Evolutionary conservation across 75 land plant species (phyloP).

Genomic region (Cupressus sempervirens): DNA sequence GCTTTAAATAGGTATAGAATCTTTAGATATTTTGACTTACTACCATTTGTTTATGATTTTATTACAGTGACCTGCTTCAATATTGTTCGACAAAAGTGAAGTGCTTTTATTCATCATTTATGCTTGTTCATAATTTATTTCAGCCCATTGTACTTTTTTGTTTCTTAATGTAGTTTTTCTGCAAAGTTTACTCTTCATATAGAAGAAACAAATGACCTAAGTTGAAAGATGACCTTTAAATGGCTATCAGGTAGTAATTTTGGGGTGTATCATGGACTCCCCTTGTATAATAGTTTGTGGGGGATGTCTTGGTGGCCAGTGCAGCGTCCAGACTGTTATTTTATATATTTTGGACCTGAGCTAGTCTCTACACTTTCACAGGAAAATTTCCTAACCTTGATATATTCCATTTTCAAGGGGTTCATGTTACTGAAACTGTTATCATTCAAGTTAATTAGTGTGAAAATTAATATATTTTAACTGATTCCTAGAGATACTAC

Average conservation of each 20-base stretch:
- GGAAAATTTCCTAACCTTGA: too few relatives aligned
- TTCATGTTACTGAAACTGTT: too few relatives aligned
- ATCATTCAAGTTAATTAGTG: too few relatives aligned
- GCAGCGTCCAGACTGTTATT: neutral
- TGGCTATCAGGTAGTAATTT: too few relatives aligned
- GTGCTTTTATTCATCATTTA: neutral
- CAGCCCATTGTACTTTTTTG: neutral
- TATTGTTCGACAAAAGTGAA: neutral
- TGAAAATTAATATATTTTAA: too few relatives aligned
- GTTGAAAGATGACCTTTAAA: neutral
- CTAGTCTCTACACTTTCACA: too few relatives aligned
- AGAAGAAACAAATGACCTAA: neutral
- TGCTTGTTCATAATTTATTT: neutral
- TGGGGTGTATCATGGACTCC: too few relatives aligned
- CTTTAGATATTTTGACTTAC: neutral
- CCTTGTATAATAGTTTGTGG: neutral
- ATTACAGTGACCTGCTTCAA: neutral
- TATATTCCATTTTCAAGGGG: too few relatives aligned
- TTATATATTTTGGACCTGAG: neutral
- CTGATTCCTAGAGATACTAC: too few relatives aligned
- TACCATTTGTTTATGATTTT: neutral
- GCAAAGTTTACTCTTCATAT: neutral
- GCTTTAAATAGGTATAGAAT: neutral
- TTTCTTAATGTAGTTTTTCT: too few relatives aligned
- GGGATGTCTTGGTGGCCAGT: neutral